Evolutionary conservation across 2,329 filamentous ascomycete species (phyloP), one percentile per base, ranked within the genome.

Genomic region (Lecanosticta acicola): DNA sequence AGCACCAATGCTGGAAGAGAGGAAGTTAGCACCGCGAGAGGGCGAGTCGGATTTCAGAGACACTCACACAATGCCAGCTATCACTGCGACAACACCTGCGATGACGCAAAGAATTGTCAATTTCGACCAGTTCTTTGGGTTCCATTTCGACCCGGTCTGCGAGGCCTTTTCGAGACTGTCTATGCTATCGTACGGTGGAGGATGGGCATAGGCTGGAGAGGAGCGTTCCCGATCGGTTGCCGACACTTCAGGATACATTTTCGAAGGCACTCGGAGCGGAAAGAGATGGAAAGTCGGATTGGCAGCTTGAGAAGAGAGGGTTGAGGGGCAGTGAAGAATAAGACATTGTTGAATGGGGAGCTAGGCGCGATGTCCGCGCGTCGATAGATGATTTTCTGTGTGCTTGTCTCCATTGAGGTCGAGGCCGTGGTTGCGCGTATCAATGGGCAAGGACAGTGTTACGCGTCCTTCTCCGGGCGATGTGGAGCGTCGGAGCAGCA

Each of bases 101-200:
- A 51, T 21, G 7, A 53, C 50, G n/a, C 41, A 50, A 19, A 55
- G 34, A 5, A 51, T 53, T 26, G 48, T 53, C 34, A 48, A 37
- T 45, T 49, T 55, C 1, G 52, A 51, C 60, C 60, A 59, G 16
- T 50, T 52, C 35, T 35, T 51, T 1, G 59, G 59, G 24, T 57
- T 50, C 59, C 56, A 59, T 50, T 49, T 53, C 11, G 59, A 60
- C 29, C 45, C 48, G 10, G 21, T 34, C 32, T 21, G 34, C 14
- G 19, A 20, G 13, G 43, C 43, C 42, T 48, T 51, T 16, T 35
- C 45, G 18, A 43, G 32, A 5, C 39, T 41, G 36, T 51, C 49
- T 16, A 51, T 40, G 35, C 41, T 51, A 13, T 51, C 39, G 39
- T 51, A 51, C 14, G 49, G 45, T 5, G 49, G 49, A 7, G 49